phyloP scores from a whole-genome alignment of 306 rosid species.

The Lathyrus aphaca region DNA sequence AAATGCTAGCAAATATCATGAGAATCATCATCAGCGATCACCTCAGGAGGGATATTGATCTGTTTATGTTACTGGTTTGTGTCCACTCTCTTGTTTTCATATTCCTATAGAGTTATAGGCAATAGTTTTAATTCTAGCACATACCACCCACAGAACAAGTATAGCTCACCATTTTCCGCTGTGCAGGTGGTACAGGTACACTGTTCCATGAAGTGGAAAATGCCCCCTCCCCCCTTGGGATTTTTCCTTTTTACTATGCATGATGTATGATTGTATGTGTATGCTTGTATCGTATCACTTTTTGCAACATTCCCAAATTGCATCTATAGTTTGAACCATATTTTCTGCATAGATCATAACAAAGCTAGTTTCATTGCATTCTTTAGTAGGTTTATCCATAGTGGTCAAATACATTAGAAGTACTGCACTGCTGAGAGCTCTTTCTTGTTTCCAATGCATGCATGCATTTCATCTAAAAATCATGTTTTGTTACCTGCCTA shows the following conservation, averaged over 20 bases:
- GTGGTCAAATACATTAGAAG: background rate
- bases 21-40: conserved; percentile 41
- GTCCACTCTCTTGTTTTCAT: conserved; percentile 22
- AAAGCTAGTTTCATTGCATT: conserved; percentile 1
- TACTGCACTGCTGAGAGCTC: background rate
- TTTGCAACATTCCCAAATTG: conserved; percentile 15
- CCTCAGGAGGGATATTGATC: conserved; percentile 47
- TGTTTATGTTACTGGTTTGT: conserved; percentile 50
- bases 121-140: conserved; percentile 28
- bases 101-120: conserved; percentile 29
- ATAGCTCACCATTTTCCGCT: conserved; percentile 76
- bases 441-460: background rate
- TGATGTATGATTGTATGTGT: conserved; percentile 31
- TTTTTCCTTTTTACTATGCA: background rate
- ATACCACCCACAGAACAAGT: conserved; percentile 46
- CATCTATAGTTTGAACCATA: conserved; percentile 19
- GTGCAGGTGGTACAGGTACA: conserved; percentile 97
- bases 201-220: conserved; percentile 65
- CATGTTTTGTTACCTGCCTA: background rate
- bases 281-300: conserved; percentile 26
- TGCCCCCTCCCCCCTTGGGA: conserved; percentile 39
- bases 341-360: conserved; percentile 18
- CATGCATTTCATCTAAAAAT: background rate
- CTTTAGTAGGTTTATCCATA: background rate
- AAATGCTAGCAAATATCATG: conserved; percentile 39